These are phyloP conservation scores for Parathielavia appendiculata DNA, from an alignment of 495 filamentous ascomycete genomes.

Conservation along the genomic window DNA sequence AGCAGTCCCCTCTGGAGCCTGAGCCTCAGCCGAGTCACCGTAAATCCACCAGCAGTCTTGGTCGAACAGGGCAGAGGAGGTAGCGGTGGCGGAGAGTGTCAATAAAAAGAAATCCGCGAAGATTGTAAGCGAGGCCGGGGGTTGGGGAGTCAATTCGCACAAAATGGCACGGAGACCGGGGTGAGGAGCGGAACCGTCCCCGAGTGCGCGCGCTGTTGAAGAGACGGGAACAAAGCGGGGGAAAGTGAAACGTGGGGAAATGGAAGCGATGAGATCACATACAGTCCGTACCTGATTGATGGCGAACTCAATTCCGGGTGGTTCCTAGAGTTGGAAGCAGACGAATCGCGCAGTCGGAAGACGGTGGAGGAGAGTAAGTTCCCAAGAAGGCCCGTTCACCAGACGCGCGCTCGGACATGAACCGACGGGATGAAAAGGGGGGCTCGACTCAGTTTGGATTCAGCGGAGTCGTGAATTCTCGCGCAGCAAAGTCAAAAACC, in stretches of 20 bases:
- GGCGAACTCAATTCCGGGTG: no score
- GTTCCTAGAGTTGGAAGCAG: no score
- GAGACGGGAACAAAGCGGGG: background rate
- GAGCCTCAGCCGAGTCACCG: background rate
- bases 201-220: background rate
- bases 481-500: no score
- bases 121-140: constrained; percentile 8
- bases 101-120: background rate
- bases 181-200: background rate
- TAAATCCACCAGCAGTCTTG: constrained; percentile 5
- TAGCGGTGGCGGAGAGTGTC: background rate
- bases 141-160: background rate
- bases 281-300: background rate
- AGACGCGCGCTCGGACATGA: no score
- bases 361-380: no score
- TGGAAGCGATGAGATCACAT: background rate
- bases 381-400: no score
- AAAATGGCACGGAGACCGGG: constrained; percentile 7
- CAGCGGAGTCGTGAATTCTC: background rate
- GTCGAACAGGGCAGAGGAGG: constrained; percentile 1
- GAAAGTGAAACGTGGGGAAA: background rate
- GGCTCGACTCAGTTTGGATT: background rate
- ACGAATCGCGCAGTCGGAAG: background rate
- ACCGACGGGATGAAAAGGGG: no score
- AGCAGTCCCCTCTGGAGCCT: background rate